Evolutionary conservation across 495 filamentous ascomycete species (phyloP).

Genomic region (Lasiosphaeria hispida): DNA sequence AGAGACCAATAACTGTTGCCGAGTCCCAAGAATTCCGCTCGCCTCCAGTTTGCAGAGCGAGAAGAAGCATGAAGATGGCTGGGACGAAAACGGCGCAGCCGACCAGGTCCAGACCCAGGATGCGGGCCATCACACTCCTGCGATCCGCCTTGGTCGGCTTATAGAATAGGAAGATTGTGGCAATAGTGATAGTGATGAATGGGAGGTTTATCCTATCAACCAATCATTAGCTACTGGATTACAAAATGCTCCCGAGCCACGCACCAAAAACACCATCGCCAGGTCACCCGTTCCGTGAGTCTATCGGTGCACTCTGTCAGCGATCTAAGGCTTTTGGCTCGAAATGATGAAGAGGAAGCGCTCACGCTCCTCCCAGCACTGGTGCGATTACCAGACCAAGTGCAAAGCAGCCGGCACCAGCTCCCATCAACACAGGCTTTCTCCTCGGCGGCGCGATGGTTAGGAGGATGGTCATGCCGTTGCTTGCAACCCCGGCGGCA

Average conservation of each 20-base stretch:
- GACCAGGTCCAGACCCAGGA: conserved; percentile 26
- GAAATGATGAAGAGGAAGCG: too few relatives aligned
- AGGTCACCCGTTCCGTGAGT: neutral
- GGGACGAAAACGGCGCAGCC: conserved; percentile 31
- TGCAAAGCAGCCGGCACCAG: too few relatives aligned
- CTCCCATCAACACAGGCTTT: neutral
- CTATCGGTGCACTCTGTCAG: neutral
- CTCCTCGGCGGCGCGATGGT: neutral
- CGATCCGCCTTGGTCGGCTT: neutral
- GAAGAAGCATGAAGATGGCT: conserved; percentile 45
- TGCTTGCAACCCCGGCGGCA: conserved; percentile 1
- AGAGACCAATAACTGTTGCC: conserved; percentile 39
- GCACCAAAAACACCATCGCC: too few relatives aligned
- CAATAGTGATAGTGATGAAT: conserved; percentile 11
- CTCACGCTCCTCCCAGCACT: too few relatives aligned
- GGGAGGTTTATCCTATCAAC: conserved; percentile 11
- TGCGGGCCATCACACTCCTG: conserved; percentile 8
- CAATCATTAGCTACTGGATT: neutral
- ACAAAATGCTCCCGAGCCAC: too few relatives aligned
- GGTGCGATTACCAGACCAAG: too few relatives aligned
- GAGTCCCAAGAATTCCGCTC: conserved; percentile 44
- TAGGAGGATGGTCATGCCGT: neutral
- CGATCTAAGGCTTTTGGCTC: too few relatives aligned
- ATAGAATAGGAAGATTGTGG: conserved; percentile 3
- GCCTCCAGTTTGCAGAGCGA: conserved; percentile 53